These are phyloP conservation scores for Ceratocystis cacaofunesta DNA, from an alignment of 2,329 filamentous ascomycete species.

Conservation along the genomic window DNA sequence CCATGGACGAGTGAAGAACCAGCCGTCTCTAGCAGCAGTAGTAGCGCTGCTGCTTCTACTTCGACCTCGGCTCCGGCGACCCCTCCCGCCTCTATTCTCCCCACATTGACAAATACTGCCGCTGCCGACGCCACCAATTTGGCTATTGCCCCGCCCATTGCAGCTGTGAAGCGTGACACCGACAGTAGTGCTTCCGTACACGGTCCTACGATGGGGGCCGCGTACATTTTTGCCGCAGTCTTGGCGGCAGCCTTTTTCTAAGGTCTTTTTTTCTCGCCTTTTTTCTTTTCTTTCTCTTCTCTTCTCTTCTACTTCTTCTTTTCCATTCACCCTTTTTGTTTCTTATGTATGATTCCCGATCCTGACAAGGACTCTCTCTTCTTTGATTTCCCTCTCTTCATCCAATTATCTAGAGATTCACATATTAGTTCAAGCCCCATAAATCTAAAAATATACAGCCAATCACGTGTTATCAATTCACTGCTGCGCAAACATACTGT, in stretches of 20 bases:
- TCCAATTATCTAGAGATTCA: background rate
- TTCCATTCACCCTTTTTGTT: background rate
- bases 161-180: background rate
- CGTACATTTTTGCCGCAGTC: background rate
- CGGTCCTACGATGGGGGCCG: background rate
- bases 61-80: background rate
- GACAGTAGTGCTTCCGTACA: background rate
- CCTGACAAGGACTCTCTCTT: no score
- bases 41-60: background rate
- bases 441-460: background rate
- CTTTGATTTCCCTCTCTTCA: background rate
- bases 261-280: background rate
- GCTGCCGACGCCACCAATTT: background rate
- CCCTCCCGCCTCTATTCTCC: background rate
- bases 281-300: background rate
- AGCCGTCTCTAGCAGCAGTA: background rate
- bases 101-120: background rate
- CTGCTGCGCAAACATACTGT: background rate
- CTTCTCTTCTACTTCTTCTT: background rate
- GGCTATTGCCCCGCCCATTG: background rate
- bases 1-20: constrained; percentile 1
- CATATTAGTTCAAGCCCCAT: background rate
- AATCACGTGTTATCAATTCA: background rate
- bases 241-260: background rate
- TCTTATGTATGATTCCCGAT: background rate